These are phyloP conservation scores for Emydomyces testavorans DNA, from an alignment of 2,329 filamentous ascomycete species.

Conservation along the genomic window DNA sequence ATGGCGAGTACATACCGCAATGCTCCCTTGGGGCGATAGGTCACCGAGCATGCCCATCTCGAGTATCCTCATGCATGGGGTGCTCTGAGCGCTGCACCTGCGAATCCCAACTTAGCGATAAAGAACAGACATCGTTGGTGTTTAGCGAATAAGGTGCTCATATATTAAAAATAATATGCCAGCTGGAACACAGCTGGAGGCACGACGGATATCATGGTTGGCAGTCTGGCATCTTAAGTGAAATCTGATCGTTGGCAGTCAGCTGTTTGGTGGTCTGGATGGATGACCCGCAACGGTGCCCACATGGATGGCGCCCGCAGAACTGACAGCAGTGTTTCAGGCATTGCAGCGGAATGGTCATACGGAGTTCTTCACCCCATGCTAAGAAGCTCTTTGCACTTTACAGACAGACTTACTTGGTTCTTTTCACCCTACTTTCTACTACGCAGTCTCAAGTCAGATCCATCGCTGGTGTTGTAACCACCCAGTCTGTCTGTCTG, in stretches of 20 bases:
- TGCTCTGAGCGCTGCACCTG: background rate
- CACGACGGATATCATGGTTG: background rate
- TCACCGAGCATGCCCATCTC: constrained; percentile 61
- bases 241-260: background rate
- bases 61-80: constrained; percentile 28
- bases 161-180: background rate
- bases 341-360: background rate
- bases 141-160: background rate
- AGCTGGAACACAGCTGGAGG: background rate
- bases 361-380: background rate
- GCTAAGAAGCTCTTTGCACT: background rate
- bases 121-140: constrained; percentile 10
- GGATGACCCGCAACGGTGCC: background rate
- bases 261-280: constrained; percentile 2
- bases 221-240: background rate
- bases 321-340: constrained; percentile 5
- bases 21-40: constrained; percentile 65
- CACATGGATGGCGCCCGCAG: constrained; percentile 1
- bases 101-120: constrained; percentile 20
- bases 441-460: too few species aligned
- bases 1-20: constrained; percentile 49
- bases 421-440: too few species aligned
- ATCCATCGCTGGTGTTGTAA: background rate
- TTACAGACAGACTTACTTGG: background rate
- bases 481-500: too few species aligned